Conservation (phyloP, 495 filamentous ascomycete genomes). For the Rhypophila decipiens region DNA sequence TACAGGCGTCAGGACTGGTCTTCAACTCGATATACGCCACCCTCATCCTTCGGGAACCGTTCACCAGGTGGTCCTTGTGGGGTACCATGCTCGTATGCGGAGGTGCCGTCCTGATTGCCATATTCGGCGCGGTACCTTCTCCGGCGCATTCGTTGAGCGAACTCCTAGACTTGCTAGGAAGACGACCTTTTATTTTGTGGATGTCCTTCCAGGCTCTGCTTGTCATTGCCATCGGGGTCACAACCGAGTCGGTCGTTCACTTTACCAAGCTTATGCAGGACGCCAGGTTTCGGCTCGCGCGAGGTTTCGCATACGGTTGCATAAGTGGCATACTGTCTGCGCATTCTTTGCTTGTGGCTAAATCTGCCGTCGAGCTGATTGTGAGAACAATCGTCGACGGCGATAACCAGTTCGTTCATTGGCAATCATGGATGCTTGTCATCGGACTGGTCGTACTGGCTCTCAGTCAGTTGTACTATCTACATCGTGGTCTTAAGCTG, state of each 20-base stretch:
- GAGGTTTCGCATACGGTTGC: slow-evolving; percentile 82
- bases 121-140: slow-evolving; percentile 92
- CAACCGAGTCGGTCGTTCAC: slow-evolving; percentile 51
- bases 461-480: slow-evolving; percentile 87
- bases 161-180: slow-evolving; percentile 67
- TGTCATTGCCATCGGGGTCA: slow-evolving; percentile 59
- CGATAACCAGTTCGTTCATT: slow-evolving; percentile 91
- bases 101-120: slow-evolving; percentile 83
- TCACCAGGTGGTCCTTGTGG: slow-evolving; percentile 82
- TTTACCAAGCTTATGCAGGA: slow-evolving; percentile 44
- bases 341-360: slow-evolving; percentile 87
- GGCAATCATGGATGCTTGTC: slow-evolving; percentile 94
- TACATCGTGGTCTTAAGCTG: slow-evolving; percentile 87
- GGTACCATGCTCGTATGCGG: slow-evolving; percentile 82
- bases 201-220: slow-evolving; percentile 72
- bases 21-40: slow-evolving; percentile 98
- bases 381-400: slow-evolving; percentile 84
- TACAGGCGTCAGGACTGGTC: slow-evolving; percentile 93
- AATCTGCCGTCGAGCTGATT: slow-evolving; percentile 94
- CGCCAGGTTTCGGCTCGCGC: slow-evolving; percentile 65
- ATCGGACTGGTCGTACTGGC: slow-evolving; percentile 76
- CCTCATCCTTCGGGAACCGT: slow-evolving; percentile 86
- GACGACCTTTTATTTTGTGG: slow-evolving; percentile 80
- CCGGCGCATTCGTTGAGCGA: slow-evolving; percentile 84
- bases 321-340: slow-evolving; percentile 92